These are phyloP conservation scores for Puccinia sorghi DNA, from an alignment of 1,284 basidiomycete genomes.

Conservation along the genomic window DNA sequence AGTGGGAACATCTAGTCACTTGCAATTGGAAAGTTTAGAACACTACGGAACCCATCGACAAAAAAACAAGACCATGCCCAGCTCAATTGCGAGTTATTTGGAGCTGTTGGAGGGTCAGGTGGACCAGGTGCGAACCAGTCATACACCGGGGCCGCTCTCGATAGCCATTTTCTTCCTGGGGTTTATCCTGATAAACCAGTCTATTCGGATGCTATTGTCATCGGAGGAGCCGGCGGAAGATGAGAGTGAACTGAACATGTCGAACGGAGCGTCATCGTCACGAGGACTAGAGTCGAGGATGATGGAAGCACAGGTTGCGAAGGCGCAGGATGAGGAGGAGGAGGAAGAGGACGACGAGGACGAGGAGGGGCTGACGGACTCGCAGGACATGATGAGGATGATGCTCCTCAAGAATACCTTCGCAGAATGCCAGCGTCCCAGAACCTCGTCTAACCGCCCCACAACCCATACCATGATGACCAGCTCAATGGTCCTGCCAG, in stretches of 20 bases:
- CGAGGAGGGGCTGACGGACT: not conserved
- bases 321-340: not conserved
- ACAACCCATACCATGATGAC: not conserved
- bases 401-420: not conserved
- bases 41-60: not conserved
- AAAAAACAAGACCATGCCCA: not conserved
- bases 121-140: not conserved
- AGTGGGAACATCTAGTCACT: too few relatives aligned
- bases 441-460: not conserved
- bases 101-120: not conserved
- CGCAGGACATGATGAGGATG: constrained; percentile 12
- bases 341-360: not conserved
- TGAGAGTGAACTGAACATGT: not conserved
- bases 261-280: not conserved
- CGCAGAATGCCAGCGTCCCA: not conserved
- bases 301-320: not conserved
- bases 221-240: not conserved
- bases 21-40: too few relatives aligned
- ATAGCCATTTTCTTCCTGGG: constrained; percentile 10
- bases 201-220: not conserved
- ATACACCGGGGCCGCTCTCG: not conserved
- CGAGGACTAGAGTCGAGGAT: not conserved
- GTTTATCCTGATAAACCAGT: constrained; percentile 13
- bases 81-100: not conserved
- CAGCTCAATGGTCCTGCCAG: not conserved